Percentiles rank a stretch among this genome's conserved stretches.
Evolutionary conservation across 1,284 basidiomycete genomes (phyloP).

Genomic region (Vanrija humicola): DNA sequence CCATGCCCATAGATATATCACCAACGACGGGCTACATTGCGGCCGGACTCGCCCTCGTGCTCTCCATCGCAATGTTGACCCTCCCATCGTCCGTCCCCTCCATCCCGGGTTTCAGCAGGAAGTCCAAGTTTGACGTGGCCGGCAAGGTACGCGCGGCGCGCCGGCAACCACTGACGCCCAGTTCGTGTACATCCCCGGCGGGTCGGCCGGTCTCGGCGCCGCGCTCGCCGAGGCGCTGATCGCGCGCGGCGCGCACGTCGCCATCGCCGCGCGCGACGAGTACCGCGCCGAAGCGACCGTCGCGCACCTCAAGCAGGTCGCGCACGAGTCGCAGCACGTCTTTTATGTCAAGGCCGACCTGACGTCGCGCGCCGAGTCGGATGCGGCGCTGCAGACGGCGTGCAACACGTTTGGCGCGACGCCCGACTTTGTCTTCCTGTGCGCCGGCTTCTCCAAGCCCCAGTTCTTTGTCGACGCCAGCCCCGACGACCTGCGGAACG

Average conservation of each 20-base stretch:
- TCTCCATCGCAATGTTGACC: too few species aligned
- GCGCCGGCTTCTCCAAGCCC: slow-evolving; percentile 67
- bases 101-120: too few species aligned
- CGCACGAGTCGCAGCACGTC: slow-evolving; percentile 56
- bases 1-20: too few species aligned
- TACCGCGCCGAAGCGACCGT: slow-evolving; percentile 60
- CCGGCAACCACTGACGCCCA: slow-evolving; percentile 28
- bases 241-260: slow-evolving; percentile 70
- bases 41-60: too few species aligned
- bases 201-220: slow-evolving; percentile 72
- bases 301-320: slow-evolving; percentile 59
- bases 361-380: slow-evolving; percentile 53
- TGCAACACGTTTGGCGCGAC: slow-evolving; percentile 56
- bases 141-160: too few species aligned
- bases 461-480: slow-evolving; percentile 68
- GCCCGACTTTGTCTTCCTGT: slow-evolving; percentile 73
- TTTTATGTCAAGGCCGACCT: slow-evolving; percentile 63
- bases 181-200: slow-evolving; percentile 77
- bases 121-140: too few species aligned
- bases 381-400: slow-evolving; percentile 61
- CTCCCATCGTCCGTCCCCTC: too few species aligned
- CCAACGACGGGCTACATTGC: too few species aligned
- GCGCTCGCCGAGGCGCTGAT: slow-evolving; percentile 66
- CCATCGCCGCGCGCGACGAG: slow-evolving; percentile 69
- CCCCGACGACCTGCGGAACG: slow-evolving; percentile 57